Conservation (phyloP, 1,284 basidiomycete genomes). For the Ustilago vetiveriae region DNA sequence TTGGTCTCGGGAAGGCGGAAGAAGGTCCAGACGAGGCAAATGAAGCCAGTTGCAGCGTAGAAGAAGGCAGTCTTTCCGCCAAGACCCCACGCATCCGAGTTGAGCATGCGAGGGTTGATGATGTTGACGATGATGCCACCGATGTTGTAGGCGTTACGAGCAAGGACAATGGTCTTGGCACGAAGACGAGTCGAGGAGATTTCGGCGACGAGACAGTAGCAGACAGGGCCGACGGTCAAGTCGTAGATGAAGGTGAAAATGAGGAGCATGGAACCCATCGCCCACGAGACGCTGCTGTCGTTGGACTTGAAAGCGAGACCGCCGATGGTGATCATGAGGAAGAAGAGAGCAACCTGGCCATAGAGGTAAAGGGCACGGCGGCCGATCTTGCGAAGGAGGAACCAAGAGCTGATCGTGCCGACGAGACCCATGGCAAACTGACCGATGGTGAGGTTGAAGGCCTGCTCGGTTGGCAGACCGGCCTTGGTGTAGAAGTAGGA, state of each 20-base stretch:
- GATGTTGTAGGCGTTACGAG: conserved; percentile 69
- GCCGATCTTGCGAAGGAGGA: conserved; percentile 68
- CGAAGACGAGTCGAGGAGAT: conserved; percentile 69
- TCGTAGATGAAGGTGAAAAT: conserved; percentile 69
- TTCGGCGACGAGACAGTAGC: conserved; percentile 70
- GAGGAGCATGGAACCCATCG: conserved; percentile 69
- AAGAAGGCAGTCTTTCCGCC: conserved; percentile 68
- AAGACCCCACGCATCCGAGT: conserved; percentile 68
- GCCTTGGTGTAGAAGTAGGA: conserved; percentile 69
- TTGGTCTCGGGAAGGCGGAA: conserved; percentile 68
- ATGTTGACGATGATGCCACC: conserved; percentile 67
- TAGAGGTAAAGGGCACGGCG: conserved; percentile 70
- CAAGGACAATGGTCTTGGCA: conserved; percentile 71
- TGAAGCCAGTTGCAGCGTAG: conserved; percentile 67
- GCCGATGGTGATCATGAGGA: conserved; percentile 70
- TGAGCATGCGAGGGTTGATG: conserved; percentile 69
- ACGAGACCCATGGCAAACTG: conserved; percentile 67
- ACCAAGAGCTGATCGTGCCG: conserved; percentile 68
- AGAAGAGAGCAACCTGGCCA: conserved; percentile 69
- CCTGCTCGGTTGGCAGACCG: conserved; percentile 66
- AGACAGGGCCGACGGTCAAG: conserved; percentile 67
- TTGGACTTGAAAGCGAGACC: conserved; percentile 62
- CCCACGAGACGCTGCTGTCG: conserved; percentile 56
- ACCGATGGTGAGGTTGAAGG: conserved; percentile 69
- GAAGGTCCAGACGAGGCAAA: conserved; percentile 67